A percentile compares a stretch with the other conserved stretches of the same genome.
Evolutionary conservation across 2,329 filamentous ascomycete genomes (phyloP).

Genomic region (Fusarium sarcochroum): DNA sequence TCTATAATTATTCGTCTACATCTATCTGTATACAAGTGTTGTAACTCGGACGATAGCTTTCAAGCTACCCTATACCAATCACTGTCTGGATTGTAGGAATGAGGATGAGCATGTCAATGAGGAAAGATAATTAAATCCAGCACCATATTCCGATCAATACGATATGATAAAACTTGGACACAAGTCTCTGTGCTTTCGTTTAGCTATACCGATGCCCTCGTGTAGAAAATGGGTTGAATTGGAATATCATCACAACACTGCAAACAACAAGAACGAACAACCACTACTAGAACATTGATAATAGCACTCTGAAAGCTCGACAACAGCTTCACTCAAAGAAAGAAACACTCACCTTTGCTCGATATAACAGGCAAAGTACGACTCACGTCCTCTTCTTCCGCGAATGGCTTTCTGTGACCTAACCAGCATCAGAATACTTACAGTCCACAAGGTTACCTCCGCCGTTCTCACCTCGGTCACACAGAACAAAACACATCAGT

Average conservation of each 20-base stretch:
- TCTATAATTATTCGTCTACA: too few relatives aligned
- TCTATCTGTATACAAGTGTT: too few relatives aligned
- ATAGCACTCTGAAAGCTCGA: neutral
- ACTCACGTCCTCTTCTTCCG: neutral
- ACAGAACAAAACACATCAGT: slow-evolving; percentile 7
- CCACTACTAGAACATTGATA: too few relatives aligned
- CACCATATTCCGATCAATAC: too few relatives aligned
- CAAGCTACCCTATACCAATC: neutral
- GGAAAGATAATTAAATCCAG: too few relatives aligned
- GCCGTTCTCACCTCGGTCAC: neutral
- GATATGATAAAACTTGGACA: too few relatives aligned
- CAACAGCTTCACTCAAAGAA: neutral
- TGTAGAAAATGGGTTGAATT: too few relatives aligned
- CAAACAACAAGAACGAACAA: neutral
- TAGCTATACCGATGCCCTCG: too few relatives aligned
- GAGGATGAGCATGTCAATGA: neutral
- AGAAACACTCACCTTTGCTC: neutral
- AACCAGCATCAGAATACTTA: neutral
- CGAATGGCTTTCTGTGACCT: neutral
- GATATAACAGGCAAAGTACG: neutral
- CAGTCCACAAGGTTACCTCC: slow-evolving; percentile 5
- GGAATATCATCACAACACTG: neutral
- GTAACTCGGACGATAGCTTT: too few relatives aligned
- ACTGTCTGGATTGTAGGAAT: too few relatives aligned
- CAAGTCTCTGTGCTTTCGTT: too few relatives aligned